Base-by-base conservation (phyloP, 2,329 filamentous ascomycete species). In the Dactylellina sp. region DNA sequence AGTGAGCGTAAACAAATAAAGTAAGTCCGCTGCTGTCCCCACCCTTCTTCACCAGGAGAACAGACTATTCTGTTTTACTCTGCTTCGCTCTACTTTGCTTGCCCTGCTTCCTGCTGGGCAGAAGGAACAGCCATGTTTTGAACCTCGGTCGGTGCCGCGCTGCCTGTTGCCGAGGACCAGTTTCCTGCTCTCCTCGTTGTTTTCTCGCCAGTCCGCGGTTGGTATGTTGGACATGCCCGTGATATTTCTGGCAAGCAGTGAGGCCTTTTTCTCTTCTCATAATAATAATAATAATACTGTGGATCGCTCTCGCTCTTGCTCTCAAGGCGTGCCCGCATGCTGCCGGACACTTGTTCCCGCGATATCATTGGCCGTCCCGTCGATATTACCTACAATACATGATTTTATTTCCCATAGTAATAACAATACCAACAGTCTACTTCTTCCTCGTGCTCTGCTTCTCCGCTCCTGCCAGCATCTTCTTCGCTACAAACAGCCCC, bases 401-500 rank as follows among this genome's bases (percentile, higher is more conserved):
- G n/a, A n/a, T n/a, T n/a, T n/a, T n/a, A n/a, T n/a, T n/a, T n/a
- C n/a, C n/a, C n/a, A n/a, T n/a, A n/a, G n/a, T n/a, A n/a, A n/a
- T n/a, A n/a, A n/a, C n/a, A n/a, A n/a, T n/a, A n/a, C n/a, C n/a
- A n/a, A n/a, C n/a, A n/a, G n/a, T n/a, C 46, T 78, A 86, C 78
- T 87, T 85, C 83, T 90, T 90, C 81, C 90, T 79, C 35, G 87
- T 90, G 84, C 89, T 90, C 83, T 90, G 94, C 87, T 99, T 99
- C 87, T 97, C 93, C 0, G 93, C 95, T 84, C 95, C 91, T 75
- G 89, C 89, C 42, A 92, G 89, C 77, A 92, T 86, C 77, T 89
- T 88, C 81, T 84, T 87, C 83, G 89, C 89, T 1, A 99, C 89
- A 77, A 96, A 82, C 81, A 99, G 79, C 0, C 95, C 95, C 87